Conservation (phyloP, 1,139 yeast genomes). For the Yamadazyma epiphylla region DNA sequence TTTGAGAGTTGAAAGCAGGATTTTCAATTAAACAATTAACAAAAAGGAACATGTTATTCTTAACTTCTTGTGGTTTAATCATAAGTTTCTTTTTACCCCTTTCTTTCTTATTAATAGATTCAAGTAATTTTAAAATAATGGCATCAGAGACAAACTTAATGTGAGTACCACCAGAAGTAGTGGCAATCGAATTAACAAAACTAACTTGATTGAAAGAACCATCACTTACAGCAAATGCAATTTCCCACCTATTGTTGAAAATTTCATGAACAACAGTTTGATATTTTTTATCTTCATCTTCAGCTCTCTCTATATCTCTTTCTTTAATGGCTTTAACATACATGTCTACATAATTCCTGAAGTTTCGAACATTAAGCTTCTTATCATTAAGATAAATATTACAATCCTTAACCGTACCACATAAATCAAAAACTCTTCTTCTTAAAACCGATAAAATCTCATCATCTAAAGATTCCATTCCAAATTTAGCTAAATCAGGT, state of each 20-base stretch:
- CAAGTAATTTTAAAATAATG: constrained; percentile 61
- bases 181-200: constrained; percentile 95
- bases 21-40: constrained; percentile 91
- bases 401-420: constrained; percentile 90
- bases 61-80: constrained; percentile 84
- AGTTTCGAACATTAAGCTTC: constrained; percentile 63
- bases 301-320: constrained; percentile 20
- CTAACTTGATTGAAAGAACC: constrained; percentile 89
- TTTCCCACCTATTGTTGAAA: constrained; percentile 78
- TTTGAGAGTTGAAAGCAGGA: constrained; percentile 97
- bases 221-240: constrained; percentile 92
- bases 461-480: constrained; percentile 77
- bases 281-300: constrained; percentile 25
- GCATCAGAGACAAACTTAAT: constrained; percentile 85
- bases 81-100: constrained; percentile 68
- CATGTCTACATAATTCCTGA: constrained; percentile 86
- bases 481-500: constrained; percentile 83
- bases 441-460: constrained; percentile 81
- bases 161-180: constrained; percentile 97
- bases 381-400: constrained; percentile 77
- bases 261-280: constrained; percentile 75
- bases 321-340: constrained; percentile 68
- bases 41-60: constrained; percentile 85
- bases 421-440: constrained; percentile 92
- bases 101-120: constrained; percentile 69